Evolutionary conservation across 2,329 filamentous ascomycete genomes (phyloP), one percentile per base, ranked within the genome.

Genomic region (Stagonosporopsis cucurbitacearum): DNA sequence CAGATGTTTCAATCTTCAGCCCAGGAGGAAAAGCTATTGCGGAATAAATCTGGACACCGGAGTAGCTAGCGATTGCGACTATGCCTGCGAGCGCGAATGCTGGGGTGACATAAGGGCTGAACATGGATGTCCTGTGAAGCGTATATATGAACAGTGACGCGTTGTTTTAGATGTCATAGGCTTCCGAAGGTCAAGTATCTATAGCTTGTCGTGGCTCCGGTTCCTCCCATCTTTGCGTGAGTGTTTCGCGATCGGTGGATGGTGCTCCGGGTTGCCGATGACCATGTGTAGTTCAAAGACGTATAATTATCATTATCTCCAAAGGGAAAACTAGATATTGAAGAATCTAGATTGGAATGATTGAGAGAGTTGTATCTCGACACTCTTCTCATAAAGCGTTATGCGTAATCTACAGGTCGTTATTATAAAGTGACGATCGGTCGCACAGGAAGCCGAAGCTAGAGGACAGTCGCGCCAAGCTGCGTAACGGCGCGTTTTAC

Each of bases 101-200:
- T 11, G 25, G 40, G n/a, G 2, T 19, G n/a, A 32, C 17, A 19
- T 19, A 3, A 12, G 3, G 15, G 25, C 6, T 11, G 6, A 2
- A 12, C 40, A 43, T 28, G 9, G n/a, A 13, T 23, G 7, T 17
- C 36, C 6, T 17, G 23, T 26, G 17, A n/a, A n/a, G n/a, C n/a
- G n/a, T n/a, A 22, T 17, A 26, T 11, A 5, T 37, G n/a, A 12
- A 6, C 26, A 6, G 26, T 6, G 26, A 30, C 6, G 20, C 17
- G 35, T 2, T 19, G 35, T 17, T 17, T n/a, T 37, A 19, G 25
- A 9, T 26, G 25, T 26, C 15, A 22, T 25, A 22, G 2, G 12
- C 22, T 25, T 9, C 88, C 51, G 85, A 12, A 4, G 30, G 20
- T 45, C 33, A 45, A 23, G 25, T 35, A 13, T 6, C 32, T 7